A percentile compares a stretch with the other conserved stretches of the same genome.
Evolutionary conservation across 306 rosid species (phyloP).

Genomic region (Vigna unguiculata): DNA sequence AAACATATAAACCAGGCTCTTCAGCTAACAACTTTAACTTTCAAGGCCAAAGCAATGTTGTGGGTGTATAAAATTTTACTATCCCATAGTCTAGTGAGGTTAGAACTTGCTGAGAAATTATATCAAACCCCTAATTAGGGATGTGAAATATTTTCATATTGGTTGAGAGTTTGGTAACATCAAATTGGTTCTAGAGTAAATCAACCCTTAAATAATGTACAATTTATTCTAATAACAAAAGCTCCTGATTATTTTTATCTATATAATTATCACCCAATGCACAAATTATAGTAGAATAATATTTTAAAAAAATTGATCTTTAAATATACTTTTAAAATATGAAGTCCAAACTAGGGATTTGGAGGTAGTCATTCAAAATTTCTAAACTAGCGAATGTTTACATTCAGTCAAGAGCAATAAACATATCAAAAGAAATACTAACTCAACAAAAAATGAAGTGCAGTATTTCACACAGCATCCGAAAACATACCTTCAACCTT

Average conservation of each 20-base stretch:
- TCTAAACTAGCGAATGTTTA: constrained; percentile 11
- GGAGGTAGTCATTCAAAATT: neutral
- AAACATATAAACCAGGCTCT: neutral
- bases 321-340: neutral
- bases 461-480: constrained; percentile 26
- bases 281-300: constrained; percentile 10
- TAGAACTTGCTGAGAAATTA: neutral
- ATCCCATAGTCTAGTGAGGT: neutral
- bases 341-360: neutral
- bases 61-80: neutral
- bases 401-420: constrained; percentile 5
- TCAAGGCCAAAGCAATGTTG: constrained; percentile 14
- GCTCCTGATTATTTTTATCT: neutral
- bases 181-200: neutral
- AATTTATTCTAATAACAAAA: neutral
- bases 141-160: neutral
- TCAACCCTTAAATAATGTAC: neutral
- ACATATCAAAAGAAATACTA: constrained; percentile 15
- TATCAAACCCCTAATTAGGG: constrained; percentile 1
- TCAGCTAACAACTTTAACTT: neutral
- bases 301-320: constrained; percentile 1
- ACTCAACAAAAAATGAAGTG: constrained; percentile 16
- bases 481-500: constrained; percentile 72
- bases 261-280: neutral
- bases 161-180: neutral